Conservation (phyloP, 2,329 filamentous ascomycete species). For the Diaporthe citriasiana region DNA sequence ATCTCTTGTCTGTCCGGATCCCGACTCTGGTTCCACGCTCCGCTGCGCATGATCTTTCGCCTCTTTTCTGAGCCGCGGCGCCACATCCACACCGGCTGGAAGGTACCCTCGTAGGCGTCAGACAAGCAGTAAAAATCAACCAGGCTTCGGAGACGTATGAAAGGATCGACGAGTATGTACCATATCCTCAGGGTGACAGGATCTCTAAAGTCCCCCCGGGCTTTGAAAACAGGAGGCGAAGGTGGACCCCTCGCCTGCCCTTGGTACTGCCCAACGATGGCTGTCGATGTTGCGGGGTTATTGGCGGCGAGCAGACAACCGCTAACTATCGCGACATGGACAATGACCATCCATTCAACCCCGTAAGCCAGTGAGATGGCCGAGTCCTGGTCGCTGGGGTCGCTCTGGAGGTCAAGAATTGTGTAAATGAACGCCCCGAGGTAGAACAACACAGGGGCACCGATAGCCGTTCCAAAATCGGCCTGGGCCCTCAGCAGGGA, state of each 20-base stretch:
- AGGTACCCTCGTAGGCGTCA: background rate
- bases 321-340: background rate
- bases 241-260: background rate
- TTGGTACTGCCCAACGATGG: background rate
- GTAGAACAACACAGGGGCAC: background rate
- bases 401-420: background rate
- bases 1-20: background rate
- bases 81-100: slow-evolving; percentile 6
- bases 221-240: background rate
- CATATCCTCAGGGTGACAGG: background rate
- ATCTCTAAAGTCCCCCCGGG: background rate
- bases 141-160: background rate
- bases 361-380: background rate
- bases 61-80: background rate
- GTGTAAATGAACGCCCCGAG: slow-evolving; percentile 4
- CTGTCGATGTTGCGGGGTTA: slow-evolving; percentile 1
- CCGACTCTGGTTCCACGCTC: background rate
- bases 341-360: background rate
- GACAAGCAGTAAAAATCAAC: background rate
- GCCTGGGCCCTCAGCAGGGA: background rate
- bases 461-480: background rate
- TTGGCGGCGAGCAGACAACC: background rate
- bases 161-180: background rate
- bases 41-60: background rate
- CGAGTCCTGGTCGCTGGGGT: slow-evolving; percentile 2